phyloP scores from a whole-genome alignment of 1,284 basidiomycete species.

The Cystobasidium slooffiae region DNA sequence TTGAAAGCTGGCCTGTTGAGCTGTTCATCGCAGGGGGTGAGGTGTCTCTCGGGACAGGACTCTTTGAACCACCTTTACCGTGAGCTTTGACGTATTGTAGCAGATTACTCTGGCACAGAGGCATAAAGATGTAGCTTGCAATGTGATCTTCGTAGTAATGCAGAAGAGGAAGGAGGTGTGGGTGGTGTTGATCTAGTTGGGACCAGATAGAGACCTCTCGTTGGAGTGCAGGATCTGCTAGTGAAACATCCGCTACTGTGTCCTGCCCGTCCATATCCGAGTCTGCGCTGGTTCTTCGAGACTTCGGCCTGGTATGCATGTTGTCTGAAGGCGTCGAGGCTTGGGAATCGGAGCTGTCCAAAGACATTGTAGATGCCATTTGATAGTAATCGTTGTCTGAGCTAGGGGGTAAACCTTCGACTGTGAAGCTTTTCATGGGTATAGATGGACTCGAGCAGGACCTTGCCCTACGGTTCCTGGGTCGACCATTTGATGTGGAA shows the following conservation, averaged over 20 bases:
- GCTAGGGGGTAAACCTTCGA: slow-evolving; percentile 5
- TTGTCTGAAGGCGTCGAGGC: slow-evolving; percentile 2
- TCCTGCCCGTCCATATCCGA: neutral
- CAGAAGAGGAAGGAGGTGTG: slow-evolving; percentile 77
- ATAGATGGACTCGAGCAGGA: slow-evolving; percentile 35
- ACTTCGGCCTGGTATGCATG: neutral
- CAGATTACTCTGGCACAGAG: slow-evolving; percentile 80
- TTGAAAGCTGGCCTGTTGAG: neutral
- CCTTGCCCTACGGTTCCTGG: slow-evolving; percentile 13
- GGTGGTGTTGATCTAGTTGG: slow-evolving; percentile 68
- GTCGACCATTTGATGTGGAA: neutral
- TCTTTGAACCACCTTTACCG: slow-evolving; percentile 58
- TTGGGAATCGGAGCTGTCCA: slow-evolving; percentile 14
- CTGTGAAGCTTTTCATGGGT: slow-evolving; percentile 4
- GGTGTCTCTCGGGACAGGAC: slow-evolving; percentile 2
- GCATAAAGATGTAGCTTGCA: slow-evolving; percentile 81
- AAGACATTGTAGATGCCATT: slow-evolving; percentile 26
- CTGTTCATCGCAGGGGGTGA: slow-evolving; percentile 6
- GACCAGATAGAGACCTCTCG: slow-evolving; percentile 82
- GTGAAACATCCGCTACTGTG: slow-evolving; percentile 51
- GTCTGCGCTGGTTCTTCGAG: neutral
- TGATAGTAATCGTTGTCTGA: slow-evolving; percentile 16
- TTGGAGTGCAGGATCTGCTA: slow-evolving; percentile 65
- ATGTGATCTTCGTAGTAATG: slow-evolving; percentile 67
- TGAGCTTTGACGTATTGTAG: slow-evolving; percentile 76